These are phyloP conservation scores for Ormosia emarginata DNA, from an alignment of 306 rosid species.

Conservation along the genomic window DNA sequence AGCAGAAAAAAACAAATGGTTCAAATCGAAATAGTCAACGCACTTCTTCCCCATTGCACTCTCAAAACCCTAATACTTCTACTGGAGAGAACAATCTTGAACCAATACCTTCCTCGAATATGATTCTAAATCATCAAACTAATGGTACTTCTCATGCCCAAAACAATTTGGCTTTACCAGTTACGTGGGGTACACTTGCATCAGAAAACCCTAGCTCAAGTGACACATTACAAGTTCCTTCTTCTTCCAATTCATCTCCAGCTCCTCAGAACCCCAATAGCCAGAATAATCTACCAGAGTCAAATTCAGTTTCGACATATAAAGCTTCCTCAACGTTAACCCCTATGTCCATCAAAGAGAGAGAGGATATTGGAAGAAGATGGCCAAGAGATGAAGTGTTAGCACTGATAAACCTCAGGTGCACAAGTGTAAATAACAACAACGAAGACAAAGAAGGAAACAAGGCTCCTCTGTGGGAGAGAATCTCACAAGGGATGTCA, in stretches of 20 bases:
- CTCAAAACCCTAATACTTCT: conserved; percentile 33
- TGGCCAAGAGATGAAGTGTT: conserved; percentile 98
- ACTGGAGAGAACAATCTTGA: too few relatives aligned
- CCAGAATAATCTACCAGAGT: neutral
- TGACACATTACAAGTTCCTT: neutral
- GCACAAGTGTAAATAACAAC: conserved; percentile 39
- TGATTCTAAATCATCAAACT: conserved; percentile 11
- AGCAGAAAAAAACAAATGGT: neutral
- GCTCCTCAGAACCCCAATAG: conserved; percentile 26
- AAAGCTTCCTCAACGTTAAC: neutral
- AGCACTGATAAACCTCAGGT: conserved; percentile 75
- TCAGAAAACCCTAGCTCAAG: conserved; percentile 53
- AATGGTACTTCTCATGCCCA: neutral
- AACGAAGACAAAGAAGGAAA: conserved; percentile 40
- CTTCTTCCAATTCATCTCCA: conserved; percentile 8
- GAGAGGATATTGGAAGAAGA: conserved; percentile 69
- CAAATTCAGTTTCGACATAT: neutral
- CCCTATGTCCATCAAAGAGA: neutral
- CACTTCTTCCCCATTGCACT: neutral
- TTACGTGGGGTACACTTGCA: too few relatives aligned
- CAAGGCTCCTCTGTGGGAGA: conserved; percentile 85
- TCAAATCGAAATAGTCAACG: conserved; percentile 1
- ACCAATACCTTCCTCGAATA: conserved; percentile 1
- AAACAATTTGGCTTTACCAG: too few relatives aligned
- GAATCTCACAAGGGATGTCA: conserved; percentile 84